Evolutionary conservation across 257 asterid genomes (phyloP).

Genomic region (Leonotis leonurus): DNA sequence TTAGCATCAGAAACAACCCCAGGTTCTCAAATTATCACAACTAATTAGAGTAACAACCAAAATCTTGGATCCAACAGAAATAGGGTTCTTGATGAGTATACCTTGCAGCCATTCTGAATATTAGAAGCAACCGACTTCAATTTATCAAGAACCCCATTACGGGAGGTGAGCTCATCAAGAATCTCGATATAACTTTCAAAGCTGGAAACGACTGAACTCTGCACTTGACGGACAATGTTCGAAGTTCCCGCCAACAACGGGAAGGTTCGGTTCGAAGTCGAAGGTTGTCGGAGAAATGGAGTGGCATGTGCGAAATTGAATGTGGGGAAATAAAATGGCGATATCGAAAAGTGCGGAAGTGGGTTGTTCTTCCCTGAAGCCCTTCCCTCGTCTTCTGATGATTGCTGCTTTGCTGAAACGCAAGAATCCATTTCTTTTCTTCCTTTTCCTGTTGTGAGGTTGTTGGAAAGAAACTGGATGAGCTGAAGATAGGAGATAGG

Average conservation of each 20-base stretch:
- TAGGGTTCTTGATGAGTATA: neutral
- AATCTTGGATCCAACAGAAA: neutral
- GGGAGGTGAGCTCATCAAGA: constrained; percentile 32
- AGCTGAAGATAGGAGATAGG: constrained; percentile 6
- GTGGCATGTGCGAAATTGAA: constrained; percentile 23
- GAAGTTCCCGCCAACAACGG: constrained; percentile 33
- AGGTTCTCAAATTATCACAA: neutral
- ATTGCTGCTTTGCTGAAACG: constrained; percentile 16
- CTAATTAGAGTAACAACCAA: neutral
- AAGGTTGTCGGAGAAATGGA: constrained; percentile 36
- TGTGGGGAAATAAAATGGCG: constrained; percentile 40
- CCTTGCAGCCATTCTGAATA: constrained; percentile 48
- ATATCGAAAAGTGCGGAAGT: constrained; percentile 26
- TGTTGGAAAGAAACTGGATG: constrained; percentile 11
- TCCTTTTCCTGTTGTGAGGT: neutral
- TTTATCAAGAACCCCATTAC: constrained; percentile 36
- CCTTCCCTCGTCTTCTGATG: constrained; percentile 18
- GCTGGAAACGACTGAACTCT: constrained; percentile 26
- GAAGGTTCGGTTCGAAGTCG: constrained; percentile 31
- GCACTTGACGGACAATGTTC: constrained; percentile 36
- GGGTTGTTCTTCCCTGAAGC: neutral
- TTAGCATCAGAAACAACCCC: neutral
- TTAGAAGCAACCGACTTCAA: constrained; percentile 35
- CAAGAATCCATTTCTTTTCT: constrained; percentile 16
- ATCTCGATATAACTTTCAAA: constrained; percentile 30